These are phyloP conservation scores for Begonia loranthoides DNA, from an alignment of 306 rosid species.

Conservation along the genomic window DNA sequence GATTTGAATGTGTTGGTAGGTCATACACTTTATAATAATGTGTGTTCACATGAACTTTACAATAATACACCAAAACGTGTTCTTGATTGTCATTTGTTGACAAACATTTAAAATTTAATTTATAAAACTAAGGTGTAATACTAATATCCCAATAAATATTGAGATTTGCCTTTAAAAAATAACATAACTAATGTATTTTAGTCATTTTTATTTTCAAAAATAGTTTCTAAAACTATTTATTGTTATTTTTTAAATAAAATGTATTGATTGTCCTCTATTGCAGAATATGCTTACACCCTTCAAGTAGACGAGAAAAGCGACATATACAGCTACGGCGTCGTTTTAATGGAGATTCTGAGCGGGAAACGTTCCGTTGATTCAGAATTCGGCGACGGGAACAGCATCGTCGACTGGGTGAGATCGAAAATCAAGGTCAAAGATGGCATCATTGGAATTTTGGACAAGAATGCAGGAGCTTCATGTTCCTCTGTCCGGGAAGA, in stretches of 20 bases:
- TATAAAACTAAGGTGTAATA: too few species aligned
- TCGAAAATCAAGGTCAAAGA: slow-evolving; percentile 44
- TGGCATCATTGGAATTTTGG: slow-evolving; percentile 39
- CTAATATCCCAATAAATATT: too few species aligned
- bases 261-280: background rate
- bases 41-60: too few species aligned
- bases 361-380: slow-evolving; percentile 57
- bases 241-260: too few species aligned
- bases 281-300: slow-evolving; percentile 85
- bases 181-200: too few species aligned
- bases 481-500: slow-evolving; percentile 56
- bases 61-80: too few species aligned
- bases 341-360: slow-evolving; percentile 62
- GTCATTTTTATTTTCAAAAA: background rate
- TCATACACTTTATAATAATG: too few species aligned
- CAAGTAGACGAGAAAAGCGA: slow-evolving; percentile 98
- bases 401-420: slow-evolving; percentile 80
- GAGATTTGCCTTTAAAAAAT: too few species aligned
- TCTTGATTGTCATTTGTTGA: too few species aligned
- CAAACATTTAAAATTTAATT: too few species aligned
- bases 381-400: slow-evolving; percentile 83
- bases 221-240: too few species aligned
- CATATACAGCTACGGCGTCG: slow-evolving; percentile 77
- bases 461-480: slow-evolving; percentile 56
- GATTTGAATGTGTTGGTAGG: background rate